Conservation (phyloP, 192 early-diverging fungal species). For the Kickxella alabastrina region DNA sequence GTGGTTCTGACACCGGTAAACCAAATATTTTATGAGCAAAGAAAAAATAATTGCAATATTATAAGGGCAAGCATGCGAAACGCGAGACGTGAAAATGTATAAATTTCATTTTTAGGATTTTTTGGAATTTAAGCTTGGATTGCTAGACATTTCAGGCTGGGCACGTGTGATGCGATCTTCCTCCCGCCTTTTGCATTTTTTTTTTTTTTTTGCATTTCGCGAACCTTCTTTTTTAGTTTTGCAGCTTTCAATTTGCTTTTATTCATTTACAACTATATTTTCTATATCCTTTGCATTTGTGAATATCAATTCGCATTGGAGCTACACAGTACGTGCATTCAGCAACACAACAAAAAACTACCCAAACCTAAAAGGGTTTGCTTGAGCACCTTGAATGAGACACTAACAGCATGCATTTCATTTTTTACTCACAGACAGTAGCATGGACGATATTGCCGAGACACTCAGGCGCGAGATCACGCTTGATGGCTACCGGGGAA, state of each 20-base stretch:
- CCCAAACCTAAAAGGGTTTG: too few species aligned
- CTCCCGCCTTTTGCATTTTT: neutral
- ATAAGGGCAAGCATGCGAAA: neutral
- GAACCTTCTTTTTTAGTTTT: too few species aligned
- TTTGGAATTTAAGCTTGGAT: neutral
- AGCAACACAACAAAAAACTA: too few species aligned
- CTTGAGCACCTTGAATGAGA: too few species aligned
- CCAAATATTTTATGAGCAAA: neutral
- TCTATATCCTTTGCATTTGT: too few species aligned
- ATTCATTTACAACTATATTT: too few species aligned
- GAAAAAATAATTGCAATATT: neutral
- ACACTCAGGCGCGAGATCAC: conserved; percentile 32
- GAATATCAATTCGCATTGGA: too few species aligned
- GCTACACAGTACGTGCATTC: too few species aligned
- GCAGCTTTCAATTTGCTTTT: too few species aligned
- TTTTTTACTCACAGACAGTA: neutral
- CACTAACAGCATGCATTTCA: neutral
- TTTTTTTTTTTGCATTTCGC: neutral
- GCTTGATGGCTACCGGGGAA: conserved; percentile 34
- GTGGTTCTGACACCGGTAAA: neutral
- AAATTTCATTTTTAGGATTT: neutral
- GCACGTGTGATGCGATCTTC: neutral
- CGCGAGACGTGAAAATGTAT: neutral
- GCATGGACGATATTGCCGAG: conserved; percentile 38
- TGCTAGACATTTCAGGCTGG: neutral